Evolutionary conservation across 2,329 filamentous ascomycete genomes (phyloP), one percentile per base, ranked within the genome.

Genomic region (Proliferodiscus dingleyae): DNA sequence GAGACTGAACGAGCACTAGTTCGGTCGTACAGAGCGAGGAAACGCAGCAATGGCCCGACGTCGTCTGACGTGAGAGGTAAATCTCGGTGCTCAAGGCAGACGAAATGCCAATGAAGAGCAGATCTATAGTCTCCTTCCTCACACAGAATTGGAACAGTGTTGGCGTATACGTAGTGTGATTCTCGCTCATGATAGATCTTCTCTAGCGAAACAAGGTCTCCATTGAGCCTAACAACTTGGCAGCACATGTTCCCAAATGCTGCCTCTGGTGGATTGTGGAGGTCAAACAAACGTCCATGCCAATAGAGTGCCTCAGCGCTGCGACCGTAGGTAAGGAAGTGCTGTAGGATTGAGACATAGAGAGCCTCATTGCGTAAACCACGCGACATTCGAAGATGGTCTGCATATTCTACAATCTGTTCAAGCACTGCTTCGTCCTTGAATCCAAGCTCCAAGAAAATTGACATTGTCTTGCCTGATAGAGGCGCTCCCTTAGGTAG

Each of bases 91-190:
- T 60, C 49, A 16, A 71, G 43, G 8, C 77, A 56, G 41, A 70
- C 68, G 22, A 61, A 54, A 52, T 77, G 74, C 70, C 75, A 73
- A 15, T 60, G 58, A 7, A 71, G 55, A 23, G 71, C 71, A 44
- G 67, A 57, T 16, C 65, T 54, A 40, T 65, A 60, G 30, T 65
- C 54, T 19, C 66, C 63, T 28, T 61, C 57, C 5, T 61, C 52
- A 53, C 69, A 66, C 2, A 77, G 56, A 15, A 53, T 50, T 13
- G 67, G 60, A 21, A 77, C 64, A n/a, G 71, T 56, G 19, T 59
- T 61, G 2, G 58, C 58, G 52, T 77, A 77, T 7, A 72, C 63
- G 34, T 64, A 64, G 38, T 66, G 65, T 34, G 64, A 60, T 4
- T 61, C 50, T 9, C 62, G 59, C 9, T 62, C 46, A 15, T 60